Evolutionary conservation across 139 green algal species (phyloP), one percentile per base, ranked within the genome.

Genomic region (Chlamydomonas incerta): DNA sequence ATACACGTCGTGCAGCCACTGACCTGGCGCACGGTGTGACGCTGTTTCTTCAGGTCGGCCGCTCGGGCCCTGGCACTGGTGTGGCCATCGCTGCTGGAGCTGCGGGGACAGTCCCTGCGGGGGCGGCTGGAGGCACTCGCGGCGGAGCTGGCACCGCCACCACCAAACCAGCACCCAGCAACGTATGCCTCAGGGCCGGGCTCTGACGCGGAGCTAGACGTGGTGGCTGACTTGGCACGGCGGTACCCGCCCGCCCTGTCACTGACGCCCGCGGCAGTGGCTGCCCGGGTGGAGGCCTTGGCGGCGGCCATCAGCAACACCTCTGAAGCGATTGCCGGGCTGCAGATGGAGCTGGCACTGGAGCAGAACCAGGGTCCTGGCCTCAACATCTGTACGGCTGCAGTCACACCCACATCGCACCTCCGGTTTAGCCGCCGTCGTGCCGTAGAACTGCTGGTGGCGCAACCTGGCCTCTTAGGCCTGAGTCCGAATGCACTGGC

Each of bases 31-130:
- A n/a, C n/a, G n/a, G n/a, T n/a, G n/a, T n/a, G n/a, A n/a, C n/a
- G n/a, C n/a, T n/a, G n/a, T 23, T n/a, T 11, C 34, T 21, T 2
- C 76, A 83, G 76, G 76, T 24, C 6, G 28, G 62, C 2, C 6
- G 62, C 62, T 5, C 60, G 47, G 20, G 1, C 9, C 15, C 35
- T 83, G 26, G 76, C 31, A 1, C 60, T 62, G 60, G 31, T 28
- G 24, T 83, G 62, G 62, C 76, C 76, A 0, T 83, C 62, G 17
- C 60, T 83, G 28, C 28, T 83, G 63, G 76, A 83, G 62, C 62
- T 83, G 20, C 11, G 62, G 15, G 31, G 23, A 0, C 26, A 9
- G 15, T 73, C 62, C 6, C 29, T 83, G 17, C 24, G 4, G 2
- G 37, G 21, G 11, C 76, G 76, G 3, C 62, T 83, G 58, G 5